Base-by-base conservation (phyloP, 2,329 filamentous ascomycete species). In the Aspergillus transmontanensis region DNA sequence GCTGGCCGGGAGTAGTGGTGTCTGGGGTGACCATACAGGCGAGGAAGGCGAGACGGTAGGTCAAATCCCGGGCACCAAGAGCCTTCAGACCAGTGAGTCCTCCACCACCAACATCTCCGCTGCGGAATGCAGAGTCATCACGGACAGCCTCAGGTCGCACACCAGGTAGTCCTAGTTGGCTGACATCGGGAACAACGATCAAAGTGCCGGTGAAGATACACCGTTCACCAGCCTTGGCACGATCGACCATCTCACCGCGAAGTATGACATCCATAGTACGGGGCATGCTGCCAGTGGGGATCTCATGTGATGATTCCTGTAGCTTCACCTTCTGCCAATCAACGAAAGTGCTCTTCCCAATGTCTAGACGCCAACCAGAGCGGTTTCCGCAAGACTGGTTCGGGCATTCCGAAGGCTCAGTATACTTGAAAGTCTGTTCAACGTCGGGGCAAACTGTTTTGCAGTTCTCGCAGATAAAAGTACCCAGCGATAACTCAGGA, bases 261-360 rank as follows among this genome's bases (percentile, higher is more conserved):
- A 99, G 80, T 69, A 99, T 97, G 48, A 99, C 91, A 73, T 99
- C 95, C 87, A 99, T 95, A 3, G 95, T 99, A 64, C 95, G 87
- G 28, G 95, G 95, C 95, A 99, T 99, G 80, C 94, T 97, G 60
- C 95, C 95, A 0, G 95, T 99, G 0, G 95, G 95, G 43, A 99
- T 99, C 76, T 99, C 95, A 4, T 94, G 94, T 69, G 93, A 97
- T 81, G 98, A 99, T 79, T 99, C 95, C 79, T 99, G 95, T 65
- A 98, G 93, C 66, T 96, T 91, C 28, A 98, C 93, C 78, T 98
- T 98, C 76, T 99, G 95, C 95, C 95, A 99, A 80, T 99, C 95
- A 65, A 99, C 91, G 76, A 99, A 99, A 0, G 94, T 98, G 78
- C 94, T 97, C 78, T 96, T 94, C 50, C 93, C 87, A 73, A 99